Conservation (phyloP, 768 basidiomycete species). For the Arthromyces matolae region DNA sequence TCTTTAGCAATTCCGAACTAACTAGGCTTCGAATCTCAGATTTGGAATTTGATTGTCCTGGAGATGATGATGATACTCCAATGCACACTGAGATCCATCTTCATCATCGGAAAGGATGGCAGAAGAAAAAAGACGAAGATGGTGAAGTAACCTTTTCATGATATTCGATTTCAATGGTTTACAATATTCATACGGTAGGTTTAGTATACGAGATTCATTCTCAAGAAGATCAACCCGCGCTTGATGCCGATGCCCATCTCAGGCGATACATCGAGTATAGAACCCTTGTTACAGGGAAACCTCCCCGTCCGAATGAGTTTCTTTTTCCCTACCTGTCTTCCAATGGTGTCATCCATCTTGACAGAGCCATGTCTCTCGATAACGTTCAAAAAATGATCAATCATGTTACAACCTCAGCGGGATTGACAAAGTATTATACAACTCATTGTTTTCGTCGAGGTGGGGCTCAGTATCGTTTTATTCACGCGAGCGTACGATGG, state of each 20-base stretch:
- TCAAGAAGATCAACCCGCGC: slow-evolving; percentile 14
- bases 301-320: slow-evolving; percentile 23
- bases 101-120: slow-evolving; percentile 4
- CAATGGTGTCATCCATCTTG: slow-evolving; percentile 15
- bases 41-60: background rate
- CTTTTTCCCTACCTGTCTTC: slow-evolving; percentile 29
- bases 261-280: slow-evolving; percentile 16
- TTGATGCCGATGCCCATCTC: slow-evolving; percentile 19
- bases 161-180: background rate
- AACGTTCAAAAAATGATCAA: slow-evolving; percentile 24
- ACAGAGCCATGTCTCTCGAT: background rate
- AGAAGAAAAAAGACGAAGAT: background rate
- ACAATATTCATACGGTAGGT: background rate
- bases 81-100: background rate
- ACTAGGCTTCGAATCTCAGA: slow-evolving; percentile 3
- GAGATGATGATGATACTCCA: background rate
- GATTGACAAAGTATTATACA: slow-evolving; percentile 18
- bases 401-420: slow-evolving; percentile 19
- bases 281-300: slow-evolving; percentile 12
- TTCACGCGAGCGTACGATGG: too few relatives aligned
- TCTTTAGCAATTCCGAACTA: slow-evolving; percentile 3
- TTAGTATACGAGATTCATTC: background rate
- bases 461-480: too few relatives aligned
- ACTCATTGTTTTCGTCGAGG: slow-evolving; percentile 30
- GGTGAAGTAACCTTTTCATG: background rate